These are phyloP conservation scores for Candida xiaguanensis DNA, from an alignment of 805 yeast species.

Conservation along the genomic window DNA sequence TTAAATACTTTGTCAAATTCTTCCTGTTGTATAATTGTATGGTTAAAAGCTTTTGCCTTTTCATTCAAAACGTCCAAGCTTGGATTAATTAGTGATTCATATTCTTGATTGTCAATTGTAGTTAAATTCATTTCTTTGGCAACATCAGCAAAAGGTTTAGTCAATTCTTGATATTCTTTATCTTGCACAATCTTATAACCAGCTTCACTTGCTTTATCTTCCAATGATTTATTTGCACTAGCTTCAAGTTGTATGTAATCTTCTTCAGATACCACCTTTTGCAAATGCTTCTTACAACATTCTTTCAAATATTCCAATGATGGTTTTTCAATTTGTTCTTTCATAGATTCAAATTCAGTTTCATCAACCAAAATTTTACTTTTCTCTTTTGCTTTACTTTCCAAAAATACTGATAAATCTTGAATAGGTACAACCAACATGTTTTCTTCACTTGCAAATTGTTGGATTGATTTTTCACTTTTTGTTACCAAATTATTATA, in stretches of 20 bases:
- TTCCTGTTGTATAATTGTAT: slow-evolving; percentile 16
- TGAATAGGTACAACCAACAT: slow-evolving; percentile 11
- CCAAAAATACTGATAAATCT: slow-evolving; percentile 3
- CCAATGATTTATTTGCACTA: slow-evolving; percentile 11
- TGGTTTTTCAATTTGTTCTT: slow-evolving; percentile 19
- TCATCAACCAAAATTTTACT: slow-evolving; percentile 16
- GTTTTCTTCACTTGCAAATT: slow-evolving; percentile 21
- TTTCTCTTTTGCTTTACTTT: slow-evolving; percentile 17
- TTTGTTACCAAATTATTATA: slow-evolving; percentile 12
- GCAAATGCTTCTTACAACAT: slow-evolving; percentile 10
- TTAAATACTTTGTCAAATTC: slow-evolving; percentile 13
- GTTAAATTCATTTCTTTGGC: slow-evolving; percentile 15
- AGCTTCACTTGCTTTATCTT: slow-evolving; percentile 11
- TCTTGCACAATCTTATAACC: slow-evolving; percentile 12
- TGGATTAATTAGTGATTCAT: slow-evolving; percentile 17
- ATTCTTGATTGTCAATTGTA: slow-evolving; percentile 7
- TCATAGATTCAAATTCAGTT: slow-evolving; percentile 8
- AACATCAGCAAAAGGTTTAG: slow-evolving; percentile 22
- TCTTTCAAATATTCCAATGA: slow-evolving; percentile 23
- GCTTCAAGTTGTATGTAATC: slow-evolving; percentile 11
- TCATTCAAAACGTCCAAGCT: slow-evolving; percentile 23
- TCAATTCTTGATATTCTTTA: slow-evolving; percentile 13
- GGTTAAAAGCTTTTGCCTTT: slow-evolving; percentile 18
- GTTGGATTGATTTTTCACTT: slow-evolving; percentile 19
- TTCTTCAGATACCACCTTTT: slow-evolving; percentile 9